Evolutionary conservation across 1,284 basidiomycete genomes (phyloP).

Genomic region (Phylloboletellus chloephorus): DNA sequence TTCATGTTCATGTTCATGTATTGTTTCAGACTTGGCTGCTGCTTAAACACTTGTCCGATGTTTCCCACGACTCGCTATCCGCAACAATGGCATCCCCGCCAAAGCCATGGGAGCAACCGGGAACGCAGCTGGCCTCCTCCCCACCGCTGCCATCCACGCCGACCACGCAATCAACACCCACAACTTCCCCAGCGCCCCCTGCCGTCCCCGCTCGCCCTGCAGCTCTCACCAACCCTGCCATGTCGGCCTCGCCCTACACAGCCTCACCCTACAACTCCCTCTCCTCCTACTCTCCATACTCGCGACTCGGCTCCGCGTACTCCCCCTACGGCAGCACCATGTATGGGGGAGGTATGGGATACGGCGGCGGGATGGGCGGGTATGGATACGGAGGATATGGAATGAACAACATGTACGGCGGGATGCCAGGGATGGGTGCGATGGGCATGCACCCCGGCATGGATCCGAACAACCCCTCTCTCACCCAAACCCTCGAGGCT

Average conservation of each 20-base stretch:
- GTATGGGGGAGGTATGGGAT: constrained; percentile 39
- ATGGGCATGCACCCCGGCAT: constrained; percentile 43
- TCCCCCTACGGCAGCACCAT: constrained; percentile 39
- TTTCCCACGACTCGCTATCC: constrained; percentile 16
- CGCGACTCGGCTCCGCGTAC: constrained; percentile 41
- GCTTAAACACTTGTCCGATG: no score
- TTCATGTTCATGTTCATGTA: no score
- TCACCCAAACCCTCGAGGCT: constrained; percentile 84
- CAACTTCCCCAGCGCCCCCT: constrained; percentile 20
- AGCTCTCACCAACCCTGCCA: constrained; percentile 31
- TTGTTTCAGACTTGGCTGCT: no score
- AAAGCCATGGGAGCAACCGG: constrained; percentile 78
- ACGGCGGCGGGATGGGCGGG: constrained; percentile 34
- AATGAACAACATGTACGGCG: constrained; percentile 41
- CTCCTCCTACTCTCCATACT: constrained; percentile 39
- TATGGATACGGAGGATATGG: constrained; percentile 38
- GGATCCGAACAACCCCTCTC: constrained; percentile 52
- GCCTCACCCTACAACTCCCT: constrained; percentile 29
- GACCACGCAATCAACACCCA: constrained; percentile 16
- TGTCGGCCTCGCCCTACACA: constrained; percentile 29
- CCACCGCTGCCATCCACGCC: constrained; percentile 22
- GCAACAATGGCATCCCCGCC: constrained; percentile 67
- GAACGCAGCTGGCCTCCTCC: constrained; percentile 32
- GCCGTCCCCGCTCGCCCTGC: constrained; percentile 40
- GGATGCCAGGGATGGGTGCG: constrained; percentile 41